phyloP scores from a whole-genome alignment of 2,329 filamentous ascomycete genomes.

The Exophiala viscosa region DNA sequence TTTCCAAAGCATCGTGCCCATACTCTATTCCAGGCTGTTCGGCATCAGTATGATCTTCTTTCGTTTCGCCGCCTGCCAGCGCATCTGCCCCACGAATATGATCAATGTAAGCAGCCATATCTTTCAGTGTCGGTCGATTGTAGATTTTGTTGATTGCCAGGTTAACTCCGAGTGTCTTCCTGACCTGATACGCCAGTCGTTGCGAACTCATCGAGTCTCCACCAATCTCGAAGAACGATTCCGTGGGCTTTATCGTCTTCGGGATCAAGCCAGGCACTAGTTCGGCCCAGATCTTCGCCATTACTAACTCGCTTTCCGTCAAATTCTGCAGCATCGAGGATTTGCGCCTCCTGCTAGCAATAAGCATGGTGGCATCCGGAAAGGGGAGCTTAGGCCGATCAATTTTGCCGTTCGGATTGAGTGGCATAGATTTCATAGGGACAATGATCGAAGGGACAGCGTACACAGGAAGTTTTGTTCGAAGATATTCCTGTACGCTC shows the following conservation, averaged over 20 bases:
- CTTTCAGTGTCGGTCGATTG: slow-evolving; percentile 59
- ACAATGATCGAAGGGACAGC: slow-evolving; percentile 74
- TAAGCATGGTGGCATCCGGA: slow-evolving; percentile 66
- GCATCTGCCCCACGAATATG: slow-evolving; percentile 32
- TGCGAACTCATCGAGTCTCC: slow-evolving; percentile 79
- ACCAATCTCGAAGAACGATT: slow-evolving; percentile 72
- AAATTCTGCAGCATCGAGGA: slow-evolving; percentile 47
- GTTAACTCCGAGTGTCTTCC: slow-evolving; percentile 60
- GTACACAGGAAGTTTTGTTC: slow-evolving; percentile 67
- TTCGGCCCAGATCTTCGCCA: slow-evolving; percentile 72
- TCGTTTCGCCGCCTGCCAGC: slow-evolving; percentile 38
- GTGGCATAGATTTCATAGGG: slow-evolving; percentile 65
- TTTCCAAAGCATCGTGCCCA: slow-evolving; percentile 46
- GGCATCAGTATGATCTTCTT: slow-evolving; percentile 36
- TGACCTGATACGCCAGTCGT: slow-evolving; percentile 70
- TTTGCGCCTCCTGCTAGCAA: slow-evolving; percentile 50
- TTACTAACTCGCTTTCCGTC: slow-evolving; percentile 55
- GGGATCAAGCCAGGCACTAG: slow-evolving; percentile 65
- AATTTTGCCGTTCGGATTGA: slow-evolving; percentile 74
- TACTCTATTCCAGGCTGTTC: slow-evolving; percentile 45
- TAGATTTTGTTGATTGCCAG: slow-evolving; percentile 66
- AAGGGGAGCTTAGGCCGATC: slow-evolving; percentile 77
- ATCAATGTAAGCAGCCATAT: slow-evolving; percentile 53
- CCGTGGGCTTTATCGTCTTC: slow-evolving; percentile 61
- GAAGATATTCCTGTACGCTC: slow-evolving; percentile 64